A percentile compares a stretch with the other conserved stretches of the same genome.
Conservation (phyloP, 1,284 basidiomycete species). For the Rhizopogon hawkerae region DNA sequence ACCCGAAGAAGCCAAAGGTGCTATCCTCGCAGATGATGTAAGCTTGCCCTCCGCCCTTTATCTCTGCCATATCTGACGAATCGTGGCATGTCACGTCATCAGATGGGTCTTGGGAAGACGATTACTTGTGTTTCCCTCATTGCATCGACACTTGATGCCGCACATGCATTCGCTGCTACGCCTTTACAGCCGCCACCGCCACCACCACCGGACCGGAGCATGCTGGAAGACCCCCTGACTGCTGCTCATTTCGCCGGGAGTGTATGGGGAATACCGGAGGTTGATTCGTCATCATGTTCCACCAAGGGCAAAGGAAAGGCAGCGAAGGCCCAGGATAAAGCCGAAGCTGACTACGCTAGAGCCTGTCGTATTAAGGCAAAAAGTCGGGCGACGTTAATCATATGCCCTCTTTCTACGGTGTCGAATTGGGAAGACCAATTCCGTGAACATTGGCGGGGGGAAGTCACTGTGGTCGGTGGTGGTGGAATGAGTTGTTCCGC, state of each 20-base stretch:
- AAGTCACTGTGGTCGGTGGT: conserved; percentile 77
- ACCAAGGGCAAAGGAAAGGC: conserved; percentile 57
- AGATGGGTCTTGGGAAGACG: conserved; percentile 99
- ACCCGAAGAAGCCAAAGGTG: conserved; percentile 76
- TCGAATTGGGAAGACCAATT: conserved; percentile 99
- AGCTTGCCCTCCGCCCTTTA: conserved; percentile 27
- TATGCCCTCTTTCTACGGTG: conserved; percentile 95
- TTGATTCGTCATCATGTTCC: conserved; percentile 27
- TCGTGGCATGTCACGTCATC: conserved; percentile 10
- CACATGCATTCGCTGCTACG: conserved; percentile 57
- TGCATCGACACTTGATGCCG: conserved; percentile 72
- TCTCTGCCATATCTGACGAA: conserved; percentile 12
- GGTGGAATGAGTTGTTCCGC: conserved; percentile 33
- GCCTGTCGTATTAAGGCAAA: conserved; percentile 68
- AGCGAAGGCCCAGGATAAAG: conserved; percentile 54
- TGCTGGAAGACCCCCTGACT: conserved; percentile 35
- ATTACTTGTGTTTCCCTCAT: conserved; percentile 91
- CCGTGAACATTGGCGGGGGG: conserved; percentile 87
- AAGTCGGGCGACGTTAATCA: conserved; percentile 88
- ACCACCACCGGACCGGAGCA: conserved; percentile 33
- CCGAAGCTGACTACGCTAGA: conserved; percentile 60
- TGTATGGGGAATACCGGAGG: conserved; percentile 77
- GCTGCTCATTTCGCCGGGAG: conserved; percentile 65
- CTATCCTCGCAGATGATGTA: conserved; percentile 92
- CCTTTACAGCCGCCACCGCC: conserved; percentile 39